Conservation (phyloP, 2,329 filamentous ascomycete species). For the Sporothrix dimorphospora region DNA sequence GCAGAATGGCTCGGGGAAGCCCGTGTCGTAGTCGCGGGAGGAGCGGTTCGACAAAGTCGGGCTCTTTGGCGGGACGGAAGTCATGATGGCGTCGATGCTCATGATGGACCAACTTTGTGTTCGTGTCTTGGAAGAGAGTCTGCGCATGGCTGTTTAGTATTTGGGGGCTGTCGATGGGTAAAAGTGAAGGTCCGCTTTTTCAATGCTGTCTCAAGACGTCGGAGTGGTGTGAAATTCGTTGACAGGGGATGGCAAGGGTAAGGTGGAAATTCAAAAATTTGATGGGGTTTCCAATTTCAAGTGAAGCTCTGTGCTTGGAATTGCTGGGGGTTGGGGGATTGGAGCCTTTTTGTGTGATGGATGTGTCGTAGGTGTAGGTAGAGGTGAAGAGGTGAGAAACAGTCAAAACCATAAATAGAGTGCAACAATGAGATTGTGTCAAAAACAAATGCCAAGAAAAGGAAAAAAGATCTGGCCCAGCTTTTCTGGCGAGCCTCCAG, state of each 20-base stretch:
- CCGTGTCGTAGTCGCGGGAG: slow-evolving; percentile 45
- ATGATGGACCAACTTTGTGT: slow-evolving; percentile 34
- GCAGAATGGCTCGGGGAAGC: slow-evolving; percentile 56
- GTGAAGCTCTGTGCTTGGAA: slow-evolving; percentile 1
- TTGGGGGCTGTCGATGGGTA: neutral
- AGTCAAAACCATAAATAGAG: neutral
- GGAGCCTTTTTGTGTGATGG: neutral
- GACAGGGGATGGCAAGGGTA: slow-evolving; percentile 13
- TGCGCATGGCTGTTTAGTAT: slow-evolving; percentile 30
- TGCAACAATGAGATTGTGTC: slow-evolving; percentile 13
- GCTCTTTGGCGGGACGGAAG: slow-evolving; percentile 21
- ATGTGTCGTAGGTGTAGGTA: neutral
- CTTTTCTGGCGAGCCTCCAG: neutral
- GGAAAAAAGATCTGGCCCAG: neutral
- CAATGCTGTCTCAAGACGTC: neutral
- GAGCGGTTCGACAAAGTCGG: slow-evolving; percentile 23
- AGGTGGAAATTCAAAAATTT: neutral
- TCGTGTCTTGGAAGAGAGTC: slow-evolving; percentile 28
- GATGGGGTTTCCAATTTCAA: slow-evolving; percentile 17
- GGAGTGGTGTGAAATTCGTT: slow-evolving; percentile 5
- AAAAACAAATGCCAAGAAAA: neutral
- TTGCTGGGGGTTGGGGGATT: neutral
- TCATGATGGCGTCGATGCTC: slow-evolving; percentile 28
- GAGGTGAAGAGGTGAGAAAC: neutral
- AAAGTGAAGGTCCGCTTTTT: neutral